Evolutionary conservation across 2,329 filamentous ascomycete genomes (phyloP).

Genomic region (Penicillium sp.): DNA sequence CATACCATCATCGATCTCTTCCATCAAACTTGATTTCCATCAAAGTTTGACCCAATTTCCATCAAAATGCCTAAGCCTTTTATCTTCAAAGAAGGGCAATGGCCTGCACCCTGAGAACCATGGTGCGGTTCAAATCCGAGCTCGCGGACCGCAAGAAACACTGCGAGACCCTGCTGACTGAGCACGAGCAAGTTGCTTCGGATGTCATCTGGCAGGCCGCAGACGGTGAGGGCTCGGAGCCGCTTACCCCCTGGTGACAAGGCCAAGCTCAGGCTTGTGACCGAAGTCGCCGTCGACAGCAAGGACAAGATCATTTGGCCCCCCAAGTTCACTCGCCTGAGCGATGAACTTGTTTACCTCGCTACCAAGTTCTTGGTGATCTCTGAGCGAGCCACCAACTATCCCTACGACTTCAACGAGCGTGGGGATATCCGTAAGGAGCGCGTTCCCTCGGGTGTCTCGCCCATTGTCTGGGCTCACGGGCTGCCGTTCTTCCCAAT

Average conservation of each 20-base stretch:
- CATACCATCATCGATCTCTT: background rate
- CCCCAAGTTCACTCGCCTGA: slow-evolving; percentile 16
- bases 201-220: slow-evolving; percentile 5
- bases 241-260: background rate
- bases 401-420: slow-evolving; percentile 21
- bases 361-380: slow-evolving; percentile 13
- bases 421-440: slow-evolving; percentile 16
- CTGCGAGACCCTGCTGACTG: background rate
- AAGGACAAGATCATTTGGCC: slow-evolving; percentile 11
- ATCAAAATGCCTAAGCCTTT: background rate
- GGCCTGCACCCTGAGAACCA: background rate
- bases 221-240: background rate
- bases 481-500: slow-evolving; percentile 24
- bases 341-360: slow-evolving; percentile 23
- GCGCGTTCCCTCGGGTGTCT: slow-evolving; percentile 17
- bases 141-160: background rate
- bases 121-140: background rate
- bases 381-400: background rate
- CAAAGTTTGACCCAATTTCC: background rate
- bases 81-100: background rate
- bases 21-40: background rate
- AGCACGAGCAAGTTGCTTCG: background rate
- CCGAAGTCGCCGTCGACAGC: background rate
- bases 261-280: slow-evolving; percentile 9
- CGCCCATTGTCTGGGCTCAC: slow-evolving; percentile 22